Conservation (phyloP, 352 stramenopile species). For the Globisporangium emineosum region DNA sequence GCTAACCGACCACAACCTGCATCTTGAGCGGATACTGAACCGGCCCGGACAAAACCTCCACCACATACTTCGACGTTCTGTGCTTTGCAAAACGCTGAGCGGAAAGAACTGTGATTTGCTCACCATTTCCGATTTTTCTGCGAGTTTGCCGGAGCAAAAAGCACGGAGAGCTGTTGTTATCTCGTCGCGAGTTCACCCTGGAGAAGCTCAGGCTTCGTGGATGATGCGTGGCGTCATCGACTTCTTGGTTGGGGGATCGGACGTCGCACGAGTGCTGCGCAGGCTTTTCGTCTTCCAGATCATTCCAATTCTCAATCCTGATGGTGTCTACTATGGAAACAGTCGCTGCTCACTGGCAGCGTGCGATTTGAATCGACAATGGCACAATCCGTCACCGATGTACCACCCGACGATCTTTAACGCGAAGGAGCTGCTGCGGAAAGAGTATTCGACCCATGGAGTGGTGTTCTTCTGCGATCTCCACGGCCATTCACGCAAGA, state of each 20-base stretch:
- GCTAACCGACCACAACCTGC: slow-evolving; percentile 66
- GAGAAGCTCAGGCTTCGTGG: slow-evolving; percentile 90
- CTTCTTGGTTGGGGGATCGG: slow-evolving; percentile 74
- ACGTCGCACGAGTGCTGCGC: slow-evolving; percentile 65
- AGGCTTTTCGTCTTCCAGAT: slow-evolving; percentile 91
- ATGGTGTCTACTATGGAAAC: slow-evolving; percentile 92
- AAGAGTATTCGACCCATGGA: slow-evolving; percentile 44
- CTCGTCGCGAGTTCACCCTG: slow-evolving; percentile 87
- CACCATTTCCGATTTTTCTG: slow-evolving; percentile 65
- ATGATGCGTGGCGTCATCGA: slow-evolving; percentile 93
- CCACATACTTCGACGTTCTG: slow-evolving; percentile 38
- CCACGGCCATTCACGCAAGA: slow-evolving; percentile 91
- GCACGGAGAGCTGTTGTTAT: slow-evolving; percentile 62
- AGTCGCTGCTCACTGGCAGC: slow-evolving; percentile 84
- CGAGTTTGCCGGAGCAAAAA: slow-evolving; percentile 29
- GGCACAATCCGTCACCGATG: slow-evolving; percentile 61
- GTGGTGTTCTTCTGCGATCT: slow-evolving; percentile 89
- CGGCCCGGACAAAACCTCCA: slow-evolving; percentile 4
- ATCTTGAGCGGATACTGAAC: slow-evolving; percentile 45
- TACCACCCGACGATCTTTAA: slow-evolving; percentile 89
- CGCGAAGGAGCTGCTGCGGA: slow-evolving; percentile 76
- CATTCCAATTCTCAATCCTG: slow-evolving; percentile 93
- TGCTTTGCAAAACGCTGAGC: slow-evolving; percentile 58
- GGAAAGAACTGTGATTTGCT: slow-evolving; percentile 66
- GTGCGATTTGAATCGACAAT: slow-evolving; percentile 89